These are phyloP conservation scores for Entoloma clypeatum DNA, from an alignment of 1,284 basidiomycete genomes.

Conservation along the genomic window DNA sequence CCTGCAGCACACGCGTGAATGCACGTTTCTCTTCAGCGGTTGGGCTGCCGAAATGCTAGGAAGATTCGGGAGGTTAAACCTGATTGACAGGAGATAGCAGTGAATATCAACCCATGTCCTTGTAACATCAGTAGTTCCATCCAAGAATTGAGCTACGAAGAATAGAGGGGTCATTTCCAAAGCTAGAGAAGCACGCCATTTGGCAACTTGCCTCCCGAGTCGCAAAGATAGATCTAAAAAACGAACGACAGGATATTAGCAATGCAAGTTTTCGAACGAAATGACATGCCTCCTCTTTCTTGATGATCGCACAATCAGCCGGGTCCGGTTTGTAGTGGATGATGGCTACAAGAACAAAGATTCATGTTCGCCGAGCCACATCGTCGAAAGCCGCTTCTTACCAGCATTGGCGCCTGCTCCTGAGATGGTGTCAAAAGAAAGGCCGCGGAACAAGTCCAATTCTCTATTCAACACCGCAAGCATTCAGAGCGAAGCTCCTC, in stretches of 20 bases:
- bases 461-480: slow-evolving; percentile 40
- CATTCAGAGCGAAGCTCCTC: no score
- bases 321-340: slow-evolving; percentile 91
- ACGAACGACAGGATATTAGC: slow-evolving; percentile 3
- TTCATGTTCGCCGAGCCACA: slow-evolving; percentile 1
- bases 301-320: slow-evolving; percentile 71
- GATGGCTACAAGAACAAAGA: slow-evolving; percentile 58
- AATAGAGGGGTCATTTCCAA: background rate
- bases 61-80: slow-evolving; percentile 4
- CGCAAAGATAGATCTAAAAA: slow-evolving; percentile 84
- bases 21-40: slow-evolving; percentile 80
- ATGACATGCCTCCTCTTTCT: slow-evolving; percentile 60
- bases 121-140: slow-evolving; percentile 95
- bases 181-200: background rate
- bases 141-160: slow-evolving; percentile 73
- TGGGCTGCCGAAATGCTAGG: slow-evolving; percentile 87
- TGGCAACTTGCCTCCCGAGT: slow-evolving; percentile 71
- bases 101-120: slow-evolving; percentile 64
- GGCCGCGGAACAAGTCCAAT: slow-evolving; percentile 76
- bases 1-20: slow-evolving; percentile 93
- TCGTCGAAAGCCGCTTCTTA: slow-evolving; percentile 30
- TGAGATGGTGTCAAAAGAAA: slow-evolving; percentile 93
- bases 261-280: slow-evolving; percentile 1
- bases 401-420: slow-evolving; percentile 86
- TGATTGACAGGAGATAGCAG: background rate